These are phyloP conservation scores for Immersiella caudata DNA, from an alignment of 495 filamentous ascomycete genomes.

Conservation along the genomic window DNA sequence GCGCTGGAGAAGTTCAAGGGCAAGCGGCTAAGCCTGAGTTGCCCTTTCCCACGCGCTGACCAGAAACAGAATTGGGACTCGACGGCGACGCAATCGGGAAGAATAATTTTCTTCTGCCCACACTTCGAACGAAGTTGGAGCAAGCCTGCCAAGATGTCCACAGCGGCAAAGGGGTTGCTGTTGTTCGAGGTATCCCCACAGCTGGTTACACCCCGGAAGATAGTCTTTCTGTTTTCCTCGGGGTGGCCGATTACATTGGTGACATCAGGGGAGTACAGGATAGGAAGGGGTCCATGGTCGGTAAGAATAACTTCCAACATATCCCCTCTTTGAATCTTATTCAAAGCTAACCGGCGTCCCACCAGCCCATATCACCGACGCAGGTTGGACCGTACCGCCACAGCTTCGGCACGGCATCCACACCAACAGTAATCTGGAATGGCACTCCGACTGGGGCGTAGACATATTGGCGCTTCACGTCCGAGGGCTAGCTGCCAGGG, in stretches of 20 bases:
- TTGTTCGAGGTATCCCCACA: background rate
- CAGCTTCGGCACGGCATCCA: slow-evolving; percentile 52
- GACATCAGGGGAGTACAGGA: background rate
- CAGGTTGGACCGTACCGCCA: slow-evolving; percentile 44
- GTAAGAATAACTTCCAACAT: background rate
- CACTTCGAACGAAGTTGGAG: background rate
- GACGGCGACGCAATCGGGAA: slow-evolving; percentile 39
- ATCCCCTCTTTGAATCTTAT: background rate
- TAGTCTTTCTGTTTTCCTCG: background rate
- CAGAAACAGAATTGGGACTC: slow-evolving; percentile 38
- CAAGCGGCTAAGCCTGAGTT: slow-evolving; percentile 24
- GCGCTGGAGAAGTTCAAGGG: slow-evolving; percentile 37
- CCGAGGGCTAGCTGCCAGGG: slow-evolving; percentile 40
- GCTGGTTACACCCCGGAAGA: background rate
- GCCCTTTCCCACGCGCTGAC: slow-evolving; percentile 11
- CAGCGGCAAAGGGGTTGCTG: background rate
- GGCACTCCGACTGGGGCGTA: slow-evolving; percentile 50
- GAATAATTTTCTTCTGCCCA: slow-evolving; percentile 46
- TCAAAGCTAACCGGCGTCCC: background rate
- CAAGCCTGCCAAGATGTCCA: background rate
- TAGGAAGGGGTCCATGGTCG: background rate
- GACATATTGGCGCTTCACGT: slow-evolving; percentile 50
- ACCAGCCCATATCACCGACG: slow-evolving; percentile 51
- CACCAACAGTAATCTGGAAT: slow-evolving; percentile 43
- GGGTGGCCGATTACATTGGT: background rate